phyloP scores from a whole-genome alignment of 129 eudicot species.

The Glebionis coronaria region DNA sequence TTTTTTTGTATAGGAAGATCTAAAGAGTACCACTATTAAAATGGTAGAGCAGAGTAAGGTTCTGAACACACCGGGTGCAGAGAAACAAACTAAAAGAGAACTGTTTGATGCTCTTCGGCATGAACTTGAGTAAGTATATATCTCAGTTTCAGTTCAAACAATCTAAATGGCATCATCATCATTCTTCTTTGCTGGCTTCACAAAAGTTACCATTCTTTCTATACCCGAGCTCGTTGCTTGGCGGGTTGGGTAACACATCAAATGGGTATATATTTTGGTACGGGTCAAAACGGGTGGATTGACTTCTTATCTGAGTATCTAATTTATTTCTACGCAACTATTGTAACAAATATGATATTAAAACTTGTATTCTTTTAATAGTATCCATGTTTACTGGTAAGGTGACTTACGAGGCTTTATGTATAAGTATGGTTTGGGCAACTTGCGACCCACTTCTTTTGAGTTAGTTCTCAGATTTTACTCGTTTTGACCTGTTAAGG shows the following conservation, averaged over 20 bases:
- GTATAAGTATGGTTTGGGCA: background rate
- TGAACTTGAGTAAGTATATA: conserved; percentile 77
- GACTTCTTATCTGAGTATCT: background rate
- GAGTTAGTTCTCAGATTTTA: background rate
- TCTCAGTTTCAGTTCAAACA: background rate
- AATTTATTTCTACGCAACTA: background rate
- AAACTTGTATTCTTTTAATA: background rate
- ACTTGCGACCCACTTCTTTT: background rate
- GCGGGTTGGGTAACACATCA: background rate
- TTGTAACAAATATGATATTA: background rate
- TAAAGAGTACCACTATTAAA: conserved; percentile 78
- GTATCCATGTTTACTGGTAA: background rate
- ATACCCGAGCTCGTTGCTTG: background rate
- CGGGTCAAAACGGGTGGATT: background rate
- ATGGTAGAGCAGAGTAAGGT: conserved; percentile 99
- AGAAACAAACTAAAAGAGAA: conserved; percentile 92
- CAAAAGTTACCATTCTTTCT: background rate
- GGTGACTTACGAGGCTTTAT: too few relatives aligned
- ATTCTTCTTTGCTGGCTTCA: background rate
- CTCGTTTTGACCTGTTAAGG: background rate
- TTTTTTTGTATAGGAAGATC: conserved; percentile 61
- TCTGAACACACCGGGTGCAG: conserved; percentile 94
- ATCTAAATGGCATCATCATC: background rate
- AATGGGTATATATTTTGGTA: background rate
- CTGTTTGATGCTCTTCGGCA: conserved; percentile 92